Percentiles rank a stretch among this genome's conserved stretches.
Conservation (phyloP, 371 early-diverging fungal species). For the Zychaea mexicana region DNA sequence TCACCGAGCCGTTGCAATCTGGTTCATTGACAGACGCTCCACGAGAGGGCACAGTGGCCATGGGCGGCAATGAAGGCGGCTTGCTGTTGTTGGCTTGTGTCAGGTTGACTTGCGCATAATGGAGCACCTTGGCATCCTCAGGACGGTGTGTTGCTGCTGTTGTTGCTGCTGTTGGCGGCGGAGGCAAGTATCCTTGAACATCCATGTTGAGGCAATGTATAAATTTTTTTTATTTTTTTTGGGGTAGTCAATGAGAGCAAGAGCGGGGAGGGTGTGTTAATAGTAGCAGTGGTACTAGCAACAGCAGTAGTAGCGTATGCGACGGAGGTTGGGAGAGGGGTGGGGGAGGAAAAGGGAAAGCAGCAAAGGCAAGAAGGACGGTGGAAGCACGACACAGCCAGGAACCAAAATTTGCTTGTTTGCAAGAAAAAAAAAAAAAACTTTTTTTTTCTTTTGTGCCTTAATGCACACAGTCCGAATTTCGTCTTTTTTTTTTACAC, state of each 20-base stretch:
- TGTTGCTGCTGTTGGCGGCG: not conserved
- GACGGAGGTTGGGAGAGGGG: not conserved
- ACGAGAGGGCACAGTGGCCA: conserved; percentile 9
- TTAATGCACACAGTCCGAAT: conserved; percentile 4
- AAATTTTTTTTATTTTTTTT: not conserved
- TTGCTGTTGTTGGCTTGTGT: conserved; percentile 4
- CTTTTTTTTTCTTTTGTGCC: not conserved
- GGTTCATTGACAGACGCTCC: not conserved
- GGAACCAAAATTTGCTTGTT: conserved; percentile 3
- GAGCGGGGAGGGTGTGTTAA: not conserved
- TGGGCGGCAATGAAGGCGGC: conserved; percentile 6
- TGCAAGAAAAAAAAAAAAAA: not conserved
- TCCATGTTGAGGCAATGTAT: conserved; percentile 16
- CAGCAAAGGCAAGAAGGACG: not conserved
- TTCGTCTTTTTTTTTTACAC: not conserved
- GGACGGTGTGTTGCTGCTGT: conserved; percentile 1
- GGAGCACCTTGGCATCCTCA: conserved; percentile 12
- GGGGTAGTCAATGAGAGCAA: conserved; percentile 2
- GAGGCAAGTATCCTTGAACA: conserved; percentile 19
- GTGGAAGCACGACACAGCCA: not conserved
- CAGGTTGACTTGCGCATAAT: conserved; percentile 11
- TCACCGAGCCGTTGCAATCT: not conserved
- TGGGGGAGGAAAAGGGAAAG: conserved; percentile 5
- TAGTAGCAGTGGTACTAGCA: too few species aligned
- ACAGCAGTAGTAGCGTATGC: not conserved